Base-by-base conservation (phyloP, 2,329 filamentous ascomycete genomes). In the Pseudogymnoascus sp. region DNA sequence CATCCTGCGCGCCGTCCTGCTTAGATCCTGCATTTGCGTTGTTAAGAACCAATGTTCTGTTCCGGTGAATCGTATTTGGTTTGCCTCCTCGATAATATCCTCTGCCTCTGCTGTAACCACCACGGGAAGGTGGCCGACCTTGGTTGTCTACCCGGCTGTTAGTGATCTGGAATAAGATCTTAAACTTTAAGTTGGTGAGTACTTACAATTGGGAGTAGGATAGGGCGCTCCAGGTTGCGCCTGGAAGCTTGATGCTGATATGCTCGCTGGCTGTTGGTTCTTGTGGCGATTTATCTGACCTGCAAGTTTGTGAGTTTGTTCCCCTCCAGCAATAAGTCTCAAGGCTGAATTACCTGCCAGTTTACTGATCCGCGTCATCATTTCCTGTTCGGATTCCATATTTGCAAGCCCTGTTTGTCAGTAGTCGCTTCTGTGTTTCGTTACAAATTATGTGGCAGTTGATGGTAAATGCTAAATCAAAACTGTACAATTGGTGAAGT, bases 231-330 rank as follows among this genome's bases (percentile, higher is more conserved):
- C 58, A n/a, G 58, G 58, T 58, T 61, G 47, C 16, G 47, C 32
- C 25, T 61, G 41, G n/a, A 34, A 37, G 39, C 9, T 54, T 77
- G 75, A 63, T 81, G 74, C 9, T 77, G 78, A 63, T 80, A 76
- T 71, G 74, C 63, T 25, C 25, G 25, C 57, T 60, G 57, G 50
- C 25, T 82, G 79, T 64, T 86, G 81, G 65, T 82, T 89, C 73
- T 89, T 91, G 76, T 89, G 86, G 59, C 86, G 84, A 71, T 91
- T 91, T 71, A 94, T 93, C 74, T 89, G 87, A 66, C 88, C 88
- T 91, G 65, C 8, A 38, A 60, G 32, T 16, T 25, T 43, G 64
- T 57, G 43, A 60, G 58, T 25, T 43, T 61, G 85, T 85, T 65
- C 76, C 76, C 59, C 79, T 80, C 68, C 82, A 72, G 64, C 84